phyloP scores from a whole-genome alignment of 164 flowering plant species.

The Sedum album region DNA sequence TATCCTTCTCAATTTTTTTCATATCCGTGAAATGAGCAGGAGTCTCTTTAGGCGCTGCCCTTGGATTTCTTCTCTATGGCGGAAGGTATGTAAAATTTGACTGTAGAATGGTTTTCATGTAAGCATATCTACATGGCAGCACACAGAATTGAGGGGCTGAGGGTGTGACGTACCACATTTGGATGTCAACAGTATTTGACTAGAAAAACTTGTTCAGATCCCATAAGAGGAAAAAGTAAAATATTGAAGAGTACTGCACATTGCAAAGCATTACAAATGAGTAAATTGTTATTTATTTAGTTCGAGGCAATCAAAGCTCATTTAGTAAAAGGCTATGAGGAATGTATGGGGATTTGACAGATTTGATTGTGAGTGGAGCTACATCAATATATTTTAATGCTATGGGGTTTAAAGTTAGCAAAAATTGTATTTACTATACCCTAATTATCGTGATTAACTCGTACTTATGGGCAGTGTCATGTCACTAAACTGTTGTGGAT shows the following conservation, averaged over 20 bases:
- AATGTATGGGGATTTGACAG: too few relatives aligned
- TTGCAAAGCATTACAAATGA: background rate
- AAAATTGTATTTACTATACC: background rate
- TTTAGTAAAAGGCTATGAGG: too few relatives aligned
- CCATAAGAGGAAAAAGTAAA: background rate
- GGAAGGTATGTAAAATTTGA: slow-evolving; percentile 55
- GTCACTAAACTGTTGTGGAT: background rate
- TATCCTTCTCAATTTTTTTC: background rate
- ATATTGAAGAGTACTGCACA: background rate
- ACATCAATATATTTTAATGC: too few relatives aligned
- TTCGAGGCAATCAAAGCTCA: too few relatives aligned
- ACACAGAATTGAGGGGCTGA: background rate
- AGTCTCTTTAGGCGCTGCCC: slow-evolving; percentile 85
- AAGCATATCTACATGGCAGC: background rate
- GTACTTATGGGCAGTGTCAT: background rate
- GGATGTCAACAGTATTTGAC: background rate
- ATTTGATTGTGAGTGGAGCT: too few relatives aligned
- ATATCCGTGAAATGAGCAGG: slow-evolving; percentile 38
- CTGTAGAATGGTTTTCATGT: background rate
- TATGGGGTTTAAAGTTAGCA: background rate
- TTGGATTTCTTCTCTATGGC: slow-evolving; percentile 92
- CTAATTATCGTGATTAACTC: background rate
- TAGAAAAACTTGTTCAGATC: background rate
- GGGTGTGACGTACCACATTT: background rate
- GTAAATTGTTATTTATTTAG: background rate